A percentile compares a stretch with the other conserved stretches of the same genome.
These are phyloP conservation scores for Fraxinus paxiana DNA, from an alignment of 305 asterid genomes.

Conservation along the genomic window DNA sequence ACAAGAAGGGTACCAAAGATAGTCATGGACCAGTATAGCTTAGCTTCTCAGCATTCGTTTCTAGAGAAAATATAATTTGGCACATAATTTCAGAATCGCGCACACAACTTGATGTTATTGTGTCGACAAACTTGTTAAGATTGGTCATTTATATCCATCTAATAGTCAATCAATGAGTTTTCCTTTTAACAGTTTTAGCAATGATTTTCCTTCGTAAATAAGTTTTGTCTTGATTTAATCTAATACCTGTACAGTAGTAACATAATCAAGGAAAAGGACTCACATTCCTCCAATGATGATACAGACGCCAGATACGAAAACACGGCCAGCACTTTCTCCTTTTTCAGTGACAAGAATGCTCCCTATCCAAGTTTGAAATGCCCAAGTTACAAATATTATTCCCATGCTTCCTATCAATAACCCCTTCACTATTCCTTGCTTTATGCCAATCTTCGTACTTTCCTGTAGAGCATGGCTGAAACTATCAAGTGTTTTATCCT, in stretches of 20 bases:
- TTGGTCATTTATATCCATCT: background rate
- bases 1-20: background rate
- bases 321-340: constrained; percentile 52
- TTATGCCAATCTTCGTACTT: constrained; percentile 48
- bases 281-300: constrained; percentile 60
- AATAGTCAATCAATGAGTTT: background rate
- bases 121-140: background rate
- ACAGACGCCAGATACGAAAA: constrained; percentile 42
- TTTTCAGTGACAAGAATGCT: constrained; percentile 49
- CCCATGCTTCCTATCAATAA: constrained; percentile 59
- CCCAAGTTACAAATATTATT: constrained; percentile 53
- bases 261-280: constrained; percentile 19
- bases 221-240: background rate
- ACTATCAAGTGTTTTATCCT: constrained; percentile 38
- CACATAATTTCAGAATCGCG: background rate
- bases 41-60: background rate
- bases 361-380: constrained; percentile 57
- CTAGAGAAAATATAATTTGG: background rate
- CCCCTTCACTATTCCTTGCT: constrained; percentile 61
- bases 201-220: background rate
- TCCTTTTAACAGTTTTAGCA: background rate
- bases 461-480: constrained; percentile 39
- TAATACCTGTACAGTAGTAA: background rate
- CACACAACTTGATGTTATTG: background rate
- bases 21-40: background rate